These are phyloP conservation scores for Pinus tabuliformis DNA, from an alignment of 75 land plant species.

Conservation along the genomic window DNA sequence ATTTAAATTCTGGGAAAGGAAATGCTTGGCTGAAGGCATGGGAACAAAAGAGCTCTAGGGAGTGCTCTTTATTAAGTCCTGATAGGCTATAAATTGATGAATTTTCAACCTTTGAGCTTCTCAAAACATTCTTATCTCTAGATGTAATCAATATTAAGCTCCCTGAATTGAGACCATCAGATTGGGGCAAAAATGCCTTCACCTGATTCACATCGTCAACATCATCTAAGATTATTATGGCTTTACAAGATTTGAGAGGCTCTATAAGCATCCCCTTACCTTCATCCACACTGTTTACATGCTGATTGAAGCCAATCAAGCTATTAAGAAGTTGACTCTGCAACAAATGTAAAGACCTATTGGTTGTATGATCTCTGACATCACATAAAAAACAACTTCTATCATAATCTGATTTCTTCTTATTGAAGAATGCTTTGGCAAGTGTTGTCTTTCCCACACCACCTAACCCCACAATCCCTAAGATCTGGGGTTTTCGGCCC, in stretches of 20 bases:
- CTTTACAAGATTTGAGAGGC: not conserved
- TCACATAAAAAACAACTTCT: no score
- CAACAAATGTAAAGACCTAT: no score
- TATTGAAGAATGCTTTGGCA: not conserved
- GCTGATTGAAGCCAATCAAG: no score
- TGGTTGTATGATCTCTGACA: no score
- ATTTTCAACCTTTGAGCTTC: not conserved
- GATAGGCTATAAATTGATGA: not conserved
- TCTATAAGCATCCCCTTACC: not conserved
- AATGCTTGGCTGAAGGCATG: not conserved
- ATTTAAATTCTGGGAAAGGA: not conserved
- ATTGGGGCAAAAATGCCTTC: not conserved
- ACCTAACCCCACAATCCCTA: not conserved
- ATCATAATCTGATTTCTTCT: no score
- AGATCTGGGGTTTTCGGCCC: not conserved
- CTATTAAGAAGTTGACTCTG: no score
- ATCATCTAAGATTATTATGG: not conserved
- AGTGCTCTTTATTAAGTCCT: not conserved
- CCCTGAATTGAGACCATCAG: not conserved
- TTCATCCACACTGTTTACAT: not conserved
- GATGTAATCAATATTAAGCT: not conserved
- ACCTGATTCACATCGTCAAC: not conserved
- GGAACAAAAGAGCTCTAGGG: not conserved
- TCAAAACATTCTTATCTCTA: not conserved
- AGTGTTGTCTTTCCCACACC: slow-evolving; percentile 4